Evolutionary conservation across 768 basidiomycete species (phyloP), one percentile per base, ranked within the genome.

Genomic region (Tulasnella sp.): DNA sequence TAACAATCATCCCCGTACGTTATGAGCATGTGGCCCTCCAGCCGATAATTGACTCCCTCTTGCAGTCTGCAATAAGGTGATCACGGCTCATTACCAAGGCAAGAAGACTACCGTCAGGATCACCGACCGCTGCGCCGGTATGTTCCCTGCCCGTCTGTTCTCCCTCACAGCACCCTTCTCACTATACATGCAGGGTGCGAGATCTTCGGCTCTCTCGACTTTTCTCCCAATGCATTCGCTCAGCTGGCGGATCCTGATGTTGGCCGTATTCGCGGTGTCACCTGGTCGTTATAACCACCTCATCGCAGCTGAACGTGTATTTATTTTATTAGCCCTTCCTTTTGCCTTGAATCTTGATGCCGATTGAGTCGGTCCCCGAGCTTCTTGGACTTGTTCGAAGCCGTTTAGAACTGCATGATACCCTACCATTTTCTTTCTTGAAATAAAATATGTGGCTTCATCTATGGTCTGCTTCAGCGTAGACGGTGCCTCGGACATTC

Each of bases 21-120:
- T 25, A n/a, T 43, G n/a, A n/a, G 41, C 6, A 6, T 6, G 27
- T 17, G 17, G 6, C 6, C 17, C 17, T 17, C 41, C 17, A n/a
- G 6, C 7, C 9, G 17, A n/a, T 43, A 11, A 11, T 11, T 11
- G 11, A 43, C 27, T 6, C 27, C 6, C 41, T 43, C n/a, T 43
- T 43, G n/a, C 41, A 43, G 37, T 54, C 52, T 54, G 52, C 52
- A 37, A 54, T 40, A 54, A 54, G 52, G 23, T 17, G 7, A 39
- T 54, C 23, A 41, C 14, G 2, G 37, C 39, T 27, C 27, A 27
- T 21, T 40, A 15, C 6, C 4, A 54, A 14, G 52, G 52, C 17
- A 39, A 54, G 1, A 23, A 27, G 37, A 11, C 12, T 14, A 27
- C 34, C 3, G 39, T 29, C 25, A 37, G 25, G 5, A 39, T 54